Percentiles rank a stretch among this genome's conserved stretches.
phyloP scores from a whole-genome alignment of 1,284 basidiomycete species.

The Apiotrichum sp. region DNA sequence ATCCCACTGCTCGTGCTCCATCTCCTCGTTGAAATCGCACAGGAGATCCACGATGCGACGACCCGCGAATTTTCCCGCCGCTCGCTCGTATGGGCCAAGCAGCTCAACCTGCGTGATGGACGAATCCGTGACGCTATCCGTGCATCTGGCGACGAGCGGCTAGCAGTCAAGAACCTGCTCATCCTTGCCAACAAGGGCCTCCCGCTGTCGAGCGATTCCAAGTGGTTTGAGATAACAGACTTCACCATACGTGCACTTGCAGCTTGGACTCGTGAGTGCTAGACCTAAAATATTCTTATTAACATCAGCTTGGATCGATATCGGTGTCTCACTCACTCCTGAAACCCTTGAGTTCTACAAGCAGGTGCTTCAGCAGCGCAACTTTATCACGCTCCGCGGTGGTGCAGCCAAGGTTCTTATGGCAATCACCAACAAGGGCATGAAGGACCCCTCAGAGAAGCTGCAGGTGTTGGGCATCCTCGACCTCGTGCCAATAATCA shows the following conservation, averaged over 20 bases:
- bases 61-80: conserved; percentile 53
- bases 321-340: conserved; percentile 89
- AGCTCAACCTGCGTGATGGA: conserved; percentile 70
- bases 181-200: conserved; percentile 72
- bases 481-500: conserved; percentile 71
- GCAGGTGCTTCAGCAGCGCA: conserved; percentile 71
- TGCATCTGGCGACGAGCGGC: conserved; percentile 70
- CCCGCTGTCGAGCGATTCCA: conserved; percentile 53
- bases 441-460: conserved; percentile 88
- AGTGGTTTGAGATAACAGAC: conserved; percentile 73
- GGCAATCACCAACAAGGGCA: conserved; percentile 81
- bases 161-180: conserved; percentile 81
- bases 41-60: conserved; percentile 83
- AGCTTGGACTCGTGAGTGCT: conserved; percentile 81
- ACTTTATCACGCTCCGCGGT: conserved; percentile 64
- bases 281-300: conserved; percentile 1
- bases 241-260: conserved; percentile 85
- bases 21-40: conserved; percentile 81
- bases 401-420: conserved; percentile 74
- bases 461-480: conserved; percentile 84
- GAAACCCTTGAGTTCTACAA: conserved; percentile 82
- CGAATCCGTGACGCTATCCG: conserved; percentile 83
- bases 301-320: conserved; percentile 88
- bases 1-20: conserved; percentile 70
- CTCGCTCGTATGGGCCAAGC: conserved; percentile 51